Evolutionary conservation across 345 rosid species (phyloP).

Genomic region (Aquilaria yunnanensis): DNA sequence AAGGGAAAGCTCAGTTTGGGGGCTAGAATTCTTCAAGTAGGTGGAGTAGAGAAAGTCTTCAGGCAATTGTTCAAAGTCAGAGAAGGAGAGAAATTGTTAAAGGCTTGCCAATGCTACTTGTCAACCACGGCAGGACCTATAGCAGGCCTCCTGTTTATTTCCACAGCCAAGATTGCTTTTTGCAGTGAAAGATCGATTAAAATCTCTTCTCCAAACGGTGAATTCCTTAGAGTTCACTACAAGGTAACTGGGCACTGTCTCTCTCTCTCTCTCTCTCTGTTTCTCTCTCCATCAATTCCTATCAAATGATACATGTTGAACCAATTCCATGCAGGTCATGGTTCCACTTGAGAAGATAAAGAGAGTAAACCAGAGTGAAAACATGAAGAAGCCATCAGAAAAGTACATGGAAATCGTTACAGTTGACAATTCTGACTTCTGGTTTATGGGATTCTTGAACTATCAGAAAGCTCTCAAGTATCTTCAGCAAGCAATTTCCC

Average conservation of each 20-base stretch:
- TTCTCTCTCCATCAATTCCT: not conserved
- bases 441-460: slow-evolving; percentile 88
- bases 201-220: slow-evolving; percentile 39
- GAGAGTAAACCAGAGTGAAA: slow-evolving; percentile 41
- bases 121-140: slow-evolving; percentile 59
- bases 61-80: slow-evolving; percentile 31
- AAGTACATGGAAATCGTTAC: slow-evolving; percentile 69
- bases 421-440: slow-evolving; percentile 68
- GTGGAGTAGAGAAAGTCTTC: slow-evolving; percentile 38
- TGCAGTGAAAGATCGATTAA: slow-evolving; percentile 40
- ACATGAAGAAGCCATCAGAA: slow-evolving; percentile 57
- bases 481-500: slow-evolving; percentile 46
- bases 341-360: slow-evolving; percentile 57
- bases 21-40: slow-evolving; percentile 36
- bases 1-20: slow-evolving; percentile 33
- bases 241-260: slow-evolving; percentile 26
- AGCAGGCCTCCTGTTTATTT: slow-evolving; percentile 49
- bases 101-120: slow-evolving; percentile 48
- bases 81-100: slow-evolving; percentile 43
- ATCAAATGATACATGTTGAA: not conserved
- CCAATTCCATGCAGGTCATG: slow-evolving; percentile 27
- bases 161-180: slow-evolving; percentile 32
- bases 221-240: slow-evolving; percentile 31
- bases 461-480: slow-evolving; percentile 56
- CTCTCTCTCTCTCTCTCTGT: not conserved